Base-by-base conservation (phyloP, 2,329 filamentous ascomycete genomes). In the Scedosporium dehoogii region DNA sequence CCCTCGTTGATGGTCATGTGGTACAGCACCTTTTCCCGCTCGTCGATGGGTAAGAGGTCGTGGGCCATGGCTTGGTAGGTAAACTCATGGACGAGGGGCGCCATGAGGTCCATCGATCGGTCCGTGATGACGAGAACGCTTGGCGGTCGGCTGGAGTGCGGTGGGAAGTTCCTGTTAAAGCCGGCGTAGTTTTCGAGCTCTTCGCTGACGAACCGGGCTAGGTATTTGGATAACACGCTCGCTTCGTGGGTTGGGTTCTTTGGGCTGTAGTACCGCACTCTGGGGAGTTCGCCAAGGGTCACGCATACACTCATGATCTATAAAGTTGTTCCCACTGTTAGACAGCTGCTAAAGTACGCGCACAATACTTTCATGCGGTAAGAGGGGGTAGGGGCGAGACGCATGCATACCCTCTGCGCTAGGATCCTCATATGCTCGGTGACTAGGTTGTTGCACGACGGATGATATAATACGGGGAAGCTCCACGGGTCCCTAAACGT, bases 61-160 rank as follows among this genome's bases (percentile, higher is more conserved):
- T 97, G 91, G 3, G 91, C 93, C 93, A 99, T 97, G 59, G 94
- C 92, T 74, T 99, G 94, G 73, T 97, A 99, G 12, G 94, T 97
- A 72, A 99, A 97, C 70, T 99, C 94, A 75, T 99, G 94, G 3
- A 97, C 72, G 10, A 97, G 76, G 1, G 94, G 94, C 0, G 93
- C 87, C 76, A 89, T 85, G 3, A 97, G 75, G 73, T 99, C 94
- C 89, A 99, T 94, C 6, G 92, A 91, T 65, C 94, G 85, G 73
- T 97, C 94, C 1, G 92, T 90, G 65, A 99, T 89, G 69, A 96
- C 79, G 0, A 99, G 82, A 0, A 92, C 85, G 46, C 91, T 91
- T 66, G 90, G 88, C 6, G 92, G 93, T 61, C 93, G 81, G 59
- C 85, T 83, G 7, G 85, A 85, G n/a, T 81, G 86, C 0, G 92